Percentiles rank a stretch among this genome's conserved stretches.
phyloP scores from a whole-genome alignment of 352 stramenopile genomes.

The Pythium guiyangense region DNA sequence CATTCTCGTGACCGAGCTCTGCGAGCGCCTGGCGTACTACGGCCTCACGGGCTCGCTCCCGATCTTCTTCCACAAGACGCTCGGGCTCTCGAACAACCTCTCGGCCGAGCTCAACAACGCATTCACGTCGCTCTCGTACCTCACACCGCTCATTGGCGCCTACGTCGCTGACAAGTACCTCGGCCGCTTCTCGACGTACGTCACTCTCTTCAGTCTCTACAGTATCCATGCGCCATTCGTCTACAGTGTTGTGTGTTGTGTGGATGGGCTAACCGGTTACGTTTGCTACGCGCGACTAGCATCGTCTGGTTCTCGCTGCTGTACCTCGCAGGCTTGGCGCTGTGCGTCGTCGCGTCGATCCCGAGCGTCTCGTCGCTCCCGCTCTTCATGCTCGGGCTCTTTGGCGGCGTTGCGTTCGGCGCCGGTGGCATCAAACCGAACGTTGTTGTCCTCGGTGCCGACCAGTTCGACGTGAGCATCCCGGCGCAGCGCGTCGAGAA shows the following conservation, averaged over 20 bases:
- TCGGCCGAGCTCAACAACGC: conserved; percentile 86
- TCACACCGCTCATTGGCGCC: conserved; percentile 76
- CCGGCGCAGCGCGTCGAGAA: conserved; percentile 69
- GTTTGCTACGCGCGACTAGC: conserved; percentile 10
- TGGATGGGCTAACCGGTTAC: neutral
- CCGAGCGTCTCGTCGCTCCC: conserved; percentile 51
- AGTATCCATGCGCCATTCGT: neutral
- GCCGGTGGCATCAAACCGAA: conserved; percentile 76
- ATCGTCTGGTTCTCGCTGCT: conserved; percentile 74
- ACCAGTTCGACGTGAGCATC: conserved; percentile 79
- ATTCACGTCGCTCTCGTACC: conserved; percentile 81
- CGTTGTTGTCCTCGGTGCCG: conserved; percentile 67
- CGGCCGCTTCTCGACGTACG: conserved; percentile 70
- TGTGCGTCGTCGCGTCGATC: conserved; percentile 64
- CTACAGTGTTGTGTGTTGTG: neutral
- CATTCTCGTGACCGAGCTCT: conserved; percentile 88
- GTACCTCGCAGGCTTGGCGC: conserved; percentile 62
- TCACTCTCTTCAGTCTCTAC: neutral
- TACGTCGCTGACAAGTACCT: conserved; percentile 80
- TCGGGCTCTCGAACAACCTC: conserved; percentile 71
- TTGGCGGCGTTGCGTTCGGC: conserved; percentile 68
- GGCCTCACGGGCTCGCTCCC: conserved; percentile 77
- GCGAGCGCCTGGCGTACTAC: conserved; percentile 78
- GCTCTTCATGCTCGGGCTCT: conserved; percentile 81
- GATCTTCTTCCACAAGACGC: conserved; percentile 87